Evolutionary conservation across 73 alveolate genomes (phyloP), one percentile per base, ranked within the genome.

Genomic region (Symbiodinium natans): DNA sequence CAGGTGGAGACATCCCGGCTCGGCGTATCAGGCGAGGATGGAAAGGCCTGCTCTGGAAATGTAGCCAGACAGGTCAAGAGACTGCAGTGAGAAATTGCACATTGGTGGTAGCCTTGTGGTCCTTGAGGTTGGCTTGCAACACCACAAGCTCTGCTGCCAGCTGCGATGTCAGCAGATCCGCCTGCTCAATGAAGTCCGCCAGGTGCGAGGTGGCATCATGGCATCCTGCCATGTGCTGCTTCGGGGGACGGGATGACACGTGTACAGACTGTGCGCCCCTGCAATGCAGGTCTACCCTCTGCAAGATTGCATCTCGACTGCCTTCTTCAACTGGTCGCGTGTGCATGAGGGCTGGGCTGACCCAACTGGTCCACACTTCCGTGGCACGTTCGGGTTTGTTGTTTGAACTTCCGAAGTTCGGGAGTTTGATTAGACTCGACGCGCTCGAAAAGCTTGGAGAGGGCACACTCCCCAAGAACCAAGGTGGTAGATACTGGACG

Each of bases 111-210:
- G n/a, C n/a, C n/a, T n/a, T n/a, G n/a, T 42, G 92, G 73, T 0
- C n/a, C 33, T 41, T 27, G 56, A 41, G 74, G 71, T 21, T 34
- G 5, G 38, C 88, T 13, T 29, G 31, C 43, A 74, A 31, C 56
- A 68, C 52, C 87, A 41, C 21, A 71, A 90, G 80, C 40, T 68
- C 63, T 41, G 89, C 77, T 89, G 38, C 39, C 74, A 82, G 39
- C 80, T 90, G 97, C 97, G 97, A 21, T 90, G 97, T 89, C 97
- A 90, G 48, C 97, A 73, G 54, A 68, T 90, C 80, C 87, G 88
- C 23, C 77, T 68, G 41, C 88, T 90, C 25, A 54, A 71, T 77
- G 97, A 90, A 41, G 89, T 90, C 25, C 56, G 97, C 23, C 80
- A 63, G 80, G 80, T 36, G 80, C 33, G 39, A 7, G 38, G 9